Base-by-base conservation (phyloP, 139 green algal species). In the Chlorella sorokiniana region DNA sequence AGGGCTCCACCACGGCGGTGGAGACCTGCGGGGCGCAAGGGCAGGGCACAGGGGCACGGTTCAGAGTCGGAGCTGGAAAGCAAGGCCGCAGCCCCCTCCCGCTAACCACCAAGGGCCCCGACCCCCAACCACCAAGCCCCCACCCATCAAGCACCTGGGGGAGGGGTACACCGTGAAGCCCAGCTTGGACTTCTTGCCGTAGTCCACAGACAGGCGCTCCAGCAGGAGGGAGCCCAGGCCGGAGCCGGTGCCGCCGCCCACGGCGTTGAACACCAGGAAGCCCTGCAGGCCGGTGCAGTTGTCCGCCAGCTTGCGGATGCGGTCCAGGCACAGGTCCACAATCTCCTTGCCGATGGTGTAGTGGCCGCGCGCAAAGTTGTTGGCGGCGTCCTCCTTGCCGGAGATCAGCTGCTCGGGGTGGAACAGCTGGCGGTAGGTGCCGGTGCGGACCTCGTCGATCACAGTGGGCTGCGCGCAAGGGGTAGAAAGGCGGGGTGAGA, bases 151-250 rank as follows among this genome's bases (percentile, higher is more conserved):
- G 18, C 42, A 97, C 91, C 83, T 93, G 90, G 79, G 95, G 95
- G 92, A 97, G 68, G 95, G 95, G 91, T 98, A 98, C 23, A 98
- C 89, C 45, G 95, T 97, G 94, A 98, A 98, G 87, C 94, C 95
- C 59, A 99, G 93, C 95, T 99, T 99, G 89, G 94, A 98, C 92
- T 99, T 99, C 93, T 99, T 99, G 92, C 96, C 96, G 84, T 99
- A 99, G 92, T 99, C 96, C 1, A 99, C 96, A 45, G 92, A 97
- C 85, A 98, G 94, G 85, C 95, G 93, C 94, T 98, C 95, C 84
- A 98, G 92, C 88, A 98, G 92, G 41, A 98, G 93, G 59, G 95
- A 98, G 87, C 95, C 95, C 56, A 98, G 94, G 81, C 95, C 95
- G 56, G 95, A 98, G 86, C 95, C 95, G 45, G 95, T 98, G 70